Base-by-base conservation (phyloP, 2,329 filamentous ascomycete species). In the Stachybotrys chartarum region DNA sequence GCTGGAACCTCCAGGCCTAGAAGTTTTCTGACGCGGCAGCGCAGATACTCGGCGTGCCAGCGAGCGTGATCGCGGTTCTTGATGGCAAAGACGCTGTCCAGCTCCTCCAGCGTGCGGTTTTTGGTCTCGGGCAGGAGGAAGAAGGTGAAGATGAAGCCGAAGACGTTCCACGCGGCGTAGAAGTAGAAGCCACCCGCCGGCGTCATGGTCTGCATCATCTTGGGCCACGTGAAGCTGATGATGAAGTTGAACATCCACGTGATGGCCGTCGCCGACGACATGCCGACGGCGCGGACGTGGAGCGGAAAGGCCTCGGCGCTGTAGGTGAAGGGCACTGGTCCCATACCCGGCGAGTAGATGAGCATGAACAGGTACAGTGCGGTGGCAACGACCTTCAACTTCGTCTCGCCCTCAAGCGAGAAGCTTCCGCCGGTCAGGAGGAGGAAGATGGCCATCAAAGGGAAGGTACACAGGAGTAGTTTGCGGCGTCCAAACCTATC, bases 401-500 rank as follows among this genome's bases (percentile, higher is more conserved):
- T 63, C n/a, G 56, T 56, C 4, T 58, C 54, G 6, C 57, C 60
- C 8, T 59, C 57, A 12, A 61, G 53, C 3, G 58, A 57, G 53
- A 67, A 61, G 54, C 63, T 64, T 7, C 66, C 57, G 30, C 66
- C 62, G 8, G 66, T 68, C 60, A 66, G 68, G 39, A 68, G 64
- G 16, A 69, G 52, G 31, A 61, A 66, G 8, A 62, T 52, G n/a
- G 61, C 61, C 62, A 70, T 66, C 54, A 66, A 57, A 3, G 68
- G 68, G 57, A 70, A 68, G 1, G 68, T 70, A 35, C 62, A 64
- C 47, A 65, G 61, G n/a, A 64, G 58, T 50, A 82, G 67, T 30
- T 75, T 70, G n/a, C 80, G 73, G 35, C 80, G 76, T 12, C 79
- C 80, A 58, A 75, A 81, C 0, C 78, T 82, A 59, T 82, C 79